Conservation (phyloP, 768 basidiomycete genomes). For the Mycena galopus region DNA sequence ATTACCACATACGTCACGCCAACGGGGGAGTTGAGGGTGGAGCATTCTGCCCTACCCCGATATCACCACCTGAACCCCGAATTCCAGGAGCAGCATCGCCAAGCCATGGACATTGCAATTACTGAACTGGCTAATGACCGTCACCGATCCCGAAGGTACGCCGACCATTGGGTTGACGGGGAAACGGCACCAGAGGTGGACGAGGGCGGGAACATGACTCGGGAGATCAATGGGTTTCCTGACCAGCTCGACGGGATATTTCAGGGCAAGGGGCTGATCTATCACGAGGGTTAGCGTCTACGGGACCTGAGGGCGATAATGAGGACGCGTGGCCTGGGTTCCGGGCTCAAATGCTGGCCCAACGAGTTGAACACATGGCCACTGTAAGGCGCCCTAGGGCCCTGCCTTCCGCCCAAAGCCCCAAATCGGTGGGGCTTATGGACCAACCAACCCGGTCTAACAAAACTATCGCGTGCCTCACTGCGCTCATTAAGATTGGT, state of each 20-base stretch:
- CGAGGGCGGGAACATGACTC: neutral
- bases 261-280: neutral
- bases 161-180: neutral
- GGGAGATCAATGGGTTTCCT: neutral
- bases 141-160: neutral
- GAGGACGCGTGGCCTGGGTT: neutral
- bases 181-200: neutral
- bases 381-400: neutral
- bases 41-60: neutral
- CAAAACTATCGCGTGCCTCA: conserved; percentile 4
- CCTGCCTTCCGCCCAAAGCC: neutral
- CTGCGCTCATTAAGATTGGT: neutral
- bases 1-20: neutral
- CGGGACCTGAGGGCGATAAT: neutral
- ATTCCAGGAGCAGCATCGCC: neutral
- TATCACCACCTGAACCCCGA: neutral
- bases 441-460: neutral
- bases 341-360: neutral
- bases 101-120: neutral
- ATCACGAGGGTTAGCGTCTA: neutral
- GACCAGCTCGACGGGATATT: neutral
- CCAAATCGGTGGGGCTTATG: neutral
- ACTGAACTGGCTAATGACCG: neutral
- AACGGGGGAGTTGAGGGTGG: neutral
- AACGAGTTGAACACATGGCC: neutral